Base-by-base conservation (phyloP, 768 basidiomycete species). In the Cystobasidium tubakii region DNA sequence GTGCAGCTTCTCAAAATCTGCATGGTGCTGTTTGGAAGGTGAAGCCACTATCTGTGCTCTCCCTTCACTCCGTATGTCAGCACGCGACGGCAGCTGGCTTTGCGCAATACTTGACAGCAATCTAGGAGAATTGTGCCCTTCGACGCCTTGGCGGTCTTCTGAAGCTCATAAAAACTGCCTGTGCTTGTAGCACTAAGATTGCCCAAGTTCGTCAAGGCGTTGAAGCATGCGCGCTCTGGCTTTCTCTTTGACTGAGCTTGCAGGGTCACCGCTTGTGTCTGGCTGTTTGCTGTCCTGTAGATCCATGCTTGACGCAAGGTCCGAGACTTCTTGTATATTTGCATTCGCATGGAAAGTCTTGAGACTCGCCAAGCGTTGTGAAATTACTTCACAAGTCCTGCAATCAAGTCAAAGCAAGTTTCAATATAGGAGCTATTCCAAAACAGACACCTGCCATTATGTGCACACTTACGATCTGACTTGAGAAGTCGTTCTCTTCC, bases 401-500 rank as follows among this genome's bases (percentile, higher is more conserved):
- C 29, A 6, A 15, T 4, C n/a, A 12, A 34, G 23, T 4, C 17
- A 60, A 60, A 10, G 27, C 9, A 42, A 42, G n/a, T 42, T 42
- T 42, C 42, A 55, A 15, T n/a, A 36, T 63, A 33, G 10, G 9
- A 63, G 23, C 23, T 55, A 6, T 6, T 43, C 6, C 25, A 46
- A 3, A 66, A 15, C 65, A 31, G 19, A 27, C 6, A 21, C 43
- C 19, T 46, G 10, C 66, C 2, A 25, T 21, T 23, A 19, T 29
- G 4, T 43, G 9, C 29, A 29, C 21, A 33, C 88, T 73, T 81
- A 92, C 91, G 83, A 80, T 78, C 90, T 89, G 60, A 93, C 83
- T 7, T 83, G 81, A 71, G 79, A 83, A 0, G 91, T 90, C 82
- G 92, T 91, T 77, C 88, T 87, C 71, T 83, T 84, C 62, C 92